Base-by-base conservation (phyloP, 2,329 filamentous ascomycete species). In the Rugonectria rugulosa region DNA sequence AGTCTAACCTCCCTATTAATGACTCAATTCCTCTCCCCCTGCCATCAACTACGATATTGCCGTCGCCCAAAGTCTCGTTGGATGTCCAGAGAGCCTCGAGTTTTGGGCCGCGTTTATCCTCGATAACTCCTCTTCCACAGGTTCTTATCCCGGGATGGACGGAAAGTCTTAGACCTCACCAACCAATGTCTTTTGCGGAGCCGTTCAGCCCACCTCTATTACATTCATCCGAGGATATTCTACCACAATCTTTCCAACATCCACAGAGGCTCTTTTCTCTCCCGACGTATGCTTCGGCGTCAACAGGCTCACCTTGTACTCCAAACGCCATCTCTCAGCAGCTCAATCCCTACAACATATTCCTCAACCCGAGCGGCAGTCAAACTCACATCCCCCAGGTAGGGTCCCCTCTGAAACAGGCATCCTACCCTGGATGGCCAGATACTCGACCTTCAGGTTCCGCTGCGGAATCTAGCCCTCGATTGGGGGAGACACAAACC, bases 1-100 rank as follows among this genome's bases (percentile, higher is more conserved):
- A 67, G 45, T 60, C 66, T 11, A 69, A 70, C 8, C 72, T 76
- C 27, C 23, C 15, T 5, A 56, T 72, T 31, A 57, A 59, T 24
- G 60, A 68, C 4, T 48, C 58, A 19, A 53, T 57, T 29, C 50
- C 56, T 2, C 38, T 7, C 17, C 37, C 50, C 8, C 34, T 54
- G n/a, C 32, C 55, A 14, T 36, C 31, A 20, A 8, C 15, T 26
- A 5, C 8, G 3, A 7, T 40, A 23, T 43, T 34, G 36, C 19
- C 26, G 20, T 44, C 21, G 19, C 36, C 29, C 2, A 38, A 24
- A 9, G 15, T 23, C n/a, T 12, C 32, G 12, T n/a, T 46, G 6
- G 36, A 31, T 3, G 47, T 34, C 14, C 38, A 48, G 20, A 15
- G 20, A 23, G 31, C 58, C n/a, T 31, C 57, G 27, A 38, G 52